A percentile compares a stretch with the other conserved stretches of the same genome.
These are phyloP conservation scores for Patellaria atrata DNA, from an alignment of 495 filamentous ascomycete species.

Conservation along the genomic window DNA sequence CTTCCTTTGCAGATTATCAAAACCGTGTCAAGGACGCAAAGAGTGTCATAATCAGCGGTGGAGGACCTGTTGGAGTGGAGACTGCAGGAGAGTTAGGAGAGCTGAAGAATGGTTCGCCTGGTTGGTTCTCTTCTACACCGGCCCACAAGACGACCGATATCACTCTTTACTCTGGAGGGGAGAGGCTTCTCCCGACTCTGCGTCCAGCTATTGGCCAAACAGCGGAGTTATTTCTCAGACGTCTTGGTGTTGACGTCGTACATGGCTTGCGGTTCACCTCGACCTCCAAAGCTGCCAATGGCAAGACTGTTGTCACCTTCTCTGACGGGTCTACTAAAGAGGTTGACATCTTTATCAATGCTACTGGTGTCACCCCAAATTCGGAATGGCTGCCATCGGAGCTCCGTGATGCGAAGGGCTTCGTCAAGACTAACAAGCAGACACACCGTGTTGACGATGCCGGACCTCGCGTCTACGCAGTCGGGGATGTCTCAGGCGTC, in stretches of 20 bases:
- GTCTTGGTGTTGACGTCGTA: conserved; percentile 32
- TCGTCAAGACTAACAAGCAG: conserved; percentile 29
- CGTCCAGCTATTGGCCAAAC: conserved; percentile 25
- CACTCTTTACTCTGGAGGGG: conserved; percentile 29
- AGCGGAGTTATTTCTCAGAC: conserved; percentile 30
- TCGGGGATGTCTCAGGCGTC: conserved; percentile 30
- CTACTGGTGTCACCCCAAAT: conserved; percentile 33
- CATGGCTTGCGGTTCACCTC: conserved; percentile 25
- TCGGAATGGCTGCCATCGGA: conserved; percentile 27
- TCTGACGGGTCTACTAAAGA: conserved; percentile 26
- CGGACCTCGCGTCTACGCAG: conserved; percentile 34
- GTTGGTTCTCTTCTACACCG: conserved; percentile 10
- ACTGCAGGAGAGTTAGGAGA: conserved; percentile 37
- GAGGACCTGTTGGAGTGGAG: conserved; percentile 51
- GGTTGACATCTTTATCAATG: conserved; percentile 37
- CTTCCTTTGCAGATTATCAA: conserved; percentile 23
- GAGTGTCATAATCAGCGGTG: conserved; percentile 45
- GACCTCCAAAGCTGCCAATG: conserved; percentile 9
- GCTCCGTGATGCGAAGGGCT: conserved; percentile 27
- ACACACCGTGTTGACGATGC: conserved; percentile 36
- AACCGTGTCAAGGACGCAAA: conserved; percentile 36
- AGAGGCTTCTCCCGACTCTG: conserved; percentile 34
- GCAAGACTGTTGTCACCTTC: conserved; percentile 22
- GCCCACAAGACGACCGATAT: conserved; percentile 29
- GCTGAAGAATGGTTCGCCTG: conserved; percentile 18